Base-by-base conservation (phyloP, 2,329 filamentous ascomycete species). In the Westerdykella aurantiaca region DNA sequence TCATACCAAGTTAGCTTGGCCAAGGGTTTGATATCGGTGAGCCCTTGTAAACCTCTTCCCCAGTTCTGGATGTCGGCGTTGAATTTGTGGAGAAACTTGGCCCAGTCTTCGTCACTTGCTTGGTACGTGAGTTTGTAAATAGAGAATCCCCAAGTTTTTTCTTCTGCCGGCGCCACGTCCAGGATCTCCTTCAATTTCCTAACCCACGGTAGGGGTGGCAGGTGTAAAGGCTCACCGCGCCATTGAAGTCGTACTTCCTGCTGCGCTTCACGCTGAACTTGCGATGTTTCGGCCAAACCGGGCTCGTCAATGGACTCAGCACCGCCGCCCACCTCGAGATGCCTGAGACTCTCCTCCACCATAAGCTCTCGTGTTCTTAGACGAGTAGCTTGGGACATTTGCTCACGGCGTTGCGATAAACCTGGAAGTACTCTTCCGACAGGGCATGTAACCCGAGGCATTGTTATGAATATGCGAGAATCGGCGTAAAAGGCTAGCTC, bases 391-490 rank as follows among this genome's bases (percentile, higher is more conserved):
- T 34, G 18, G 5, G 23, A 17, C 16, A 38, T 38, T 18, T 38
- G 23, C 18, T 17, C 11, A 3, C 41, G 12, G 13, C 38, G n/a
- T 16, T 34, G 42, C 21, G 12, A 37, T 18, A 34, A n/a, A n/a
- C 16, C 4, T 7, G 37, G 42, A 5, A 39, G n/a, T 4, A 12
- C 18, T n/a, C 6, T 13, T 11, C 16, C 5, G 11, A 9, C 21
- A 4, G 38, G 38, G 5, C 37, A 37, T 12, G 31, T 29, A 2
- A 33, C 31, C 16, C 12, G 21, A 17, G 31, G 31, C 16, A 39
- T 31, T 10, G 31, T 29, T n/a, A 40, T 39, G 37, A 40, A 40
- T 12, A 44, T 35, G 3, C 37, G 31, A 25, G 25, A 44, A 16
- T 39, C 42, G 16, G 42, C 38, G 7, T 21, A 35, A 7, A 35